A percentile compares a stretch with the other conserved stretches of the same genome.
Evolutionary conservation across 768 basidiomycete species (phyloP).

Genomic region (Serendipita indica): DNA sequence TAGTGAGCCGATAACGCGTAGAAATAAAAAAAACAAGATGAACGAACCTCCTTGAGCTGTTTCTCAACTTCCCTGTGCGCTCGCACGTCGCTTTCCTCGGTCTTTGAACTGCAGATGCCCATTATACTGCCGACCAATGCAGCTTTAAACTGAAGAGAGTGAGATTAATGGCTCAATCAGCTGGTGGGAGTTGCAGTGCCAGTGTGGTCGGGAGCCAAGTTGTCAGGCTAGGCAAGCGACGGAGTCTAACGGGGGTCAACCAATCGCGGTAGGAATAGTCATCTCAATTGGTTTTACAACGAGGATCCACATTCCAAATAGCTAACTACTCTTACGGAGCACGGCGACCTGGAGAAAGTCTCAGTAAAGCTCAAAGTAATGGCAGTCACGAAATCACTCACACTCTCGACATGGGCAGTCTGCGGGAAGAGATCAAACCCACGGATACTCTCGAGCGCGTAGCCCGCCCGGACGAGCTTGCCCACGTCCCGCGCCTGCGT

Average conservation of each 20-base stretch:
- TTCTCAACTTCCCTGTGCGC: slow-evolving; percentile 60
- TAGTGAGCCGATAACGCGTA: slow-evolving; percentile 12
- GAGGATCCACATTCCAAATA: too few relatives aligned
- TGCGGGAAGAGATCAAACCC: slow-evolving; percentile 96
- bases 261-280: too few relatives aligned
- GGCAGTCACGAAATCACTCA: slow-evolving; percentile 18
- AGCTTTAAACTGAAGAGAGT: too few relatives aligned
- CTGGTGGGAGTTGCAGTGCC: too few relatives aligned
- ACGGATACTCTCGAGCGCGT: slow-evolving; percentile 65
- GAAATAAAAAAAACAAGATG: slow-evolving; percentile 7
- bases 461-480: slow-evolving; percentile 39
- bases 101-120: slow-evolving; percentile 4
- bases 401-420: slow-evolving; percentile 84
- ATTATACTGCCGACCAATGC: too few relatives aligned
- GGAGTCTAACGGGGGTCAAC: too few relatives aligned
- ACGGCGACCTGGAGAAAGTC: background rate
- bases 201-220: too few relatives aligned
- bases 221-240: too few relatives aligned
- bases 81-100: slow-evolving; percentile 31
- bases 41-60: slow-evolving; percentile 55
- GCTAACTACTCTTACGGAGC: too few relatives aligned
- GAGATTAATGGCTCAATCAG: too few relatives aligned
- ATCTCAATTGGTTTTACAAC: too few relatives aligned
- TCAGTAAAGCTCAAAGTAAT: background rate
- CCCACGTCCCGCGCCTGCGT: slow-evolving; percentile 85